These are phyloP conservation scores for Combretum micranthum DNA, from an alignment of 345 rosid genomes.

Conservation along the genomic window DNA sequence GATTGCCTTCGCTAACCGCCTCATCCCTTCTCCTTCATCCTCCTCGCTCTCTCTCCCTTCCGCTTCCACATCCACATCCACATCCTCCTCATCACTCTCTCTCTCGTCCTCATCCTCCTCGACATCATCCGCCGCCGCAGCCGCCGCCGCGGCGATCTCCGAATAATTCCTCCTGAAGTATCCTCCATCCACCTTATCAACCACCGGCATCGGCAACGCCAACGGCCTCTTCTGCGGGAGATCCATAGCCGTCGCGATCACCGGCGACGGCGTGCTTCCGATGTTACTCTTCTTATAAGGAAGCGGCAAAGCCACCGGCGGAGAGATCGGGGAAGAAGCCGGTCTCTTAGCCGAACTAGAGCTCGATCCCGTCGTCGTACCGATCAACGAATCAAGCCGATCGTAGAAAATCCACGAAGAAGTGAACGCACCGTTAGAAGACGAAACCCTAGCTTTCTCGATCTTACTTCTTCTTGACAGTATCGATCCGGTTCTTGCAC, in stretches of 20 bases:
- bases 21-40: conserved; percentile 42
- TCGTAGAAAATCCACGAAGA: conserved; percentile 88
- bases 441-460: conserved; percentile 73
- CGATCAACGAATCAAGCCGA: conserved; percentile 67
- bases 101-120: conserved; percentile 46
- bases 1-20: conserved; percentile 56
- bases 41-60: conserved; percentile 25
- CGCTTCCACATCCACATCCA: conserved; percentile 22
- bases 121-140: conserved; percentile 38
- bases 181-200: conserved; percentile 27
- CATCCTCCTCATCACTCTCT: conserved; percentile 28
- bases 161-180: conserved; percentile 65
- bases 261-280: conserved; percentile 14
- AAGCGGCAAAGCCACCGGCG: conserved; percentile 45
- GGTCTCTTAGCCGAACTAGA: not conserved
- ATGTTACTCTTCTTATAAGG: conserved; percentile 17
- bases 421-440: conserved; percentile 40
- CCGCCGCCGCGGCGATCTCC: conserved; percentile 90
- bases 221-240: conserved; percentile 63
- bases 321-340: conserved; percentile 37
- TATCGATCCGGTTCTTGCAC: conserved; percentile 98
- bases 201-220: not conserved
- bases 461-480: conserved; percentile 92
- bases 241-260: conserved; percentile 36
- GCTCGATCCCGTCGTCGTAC: conserved; percentile 8